A percentile compares a stretch with the other conserved stretches of the same genome.
These are phyloP conservation scores for Ogataea trehaloabstinens DNA, from an alignment of 805 yeast species.

Conservation along the genomic window DNA sequence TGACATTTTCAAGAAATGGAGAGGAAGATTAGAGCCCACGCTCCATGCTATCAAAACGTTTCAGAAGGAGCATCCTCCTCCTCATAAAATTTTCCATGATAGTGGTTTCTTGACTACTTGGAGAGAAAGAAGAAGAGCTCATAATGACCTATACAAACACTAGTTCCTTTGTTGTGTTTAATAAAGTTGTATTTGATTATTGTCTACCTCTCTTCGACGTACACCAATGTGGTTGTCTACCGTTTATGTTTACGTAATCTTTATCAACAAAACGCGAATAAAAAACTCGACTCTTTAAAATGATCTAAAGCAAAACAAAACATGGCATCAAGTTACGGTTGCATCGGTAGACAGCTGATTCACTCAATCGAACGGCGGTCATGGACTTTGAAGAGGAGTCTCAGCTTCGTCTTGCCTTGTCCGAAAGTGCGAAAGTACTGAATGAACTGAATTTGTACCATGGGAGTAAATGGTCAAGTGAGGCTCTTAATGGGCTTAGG, in stretches of 20 bases:
- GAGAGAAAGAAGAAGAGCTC: conserved; percentile 8
- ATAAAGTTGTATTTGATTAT: not conserved
- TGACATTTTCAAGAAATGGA: conserved; percentile 7
- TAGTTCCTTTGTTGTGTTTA: not conserved
- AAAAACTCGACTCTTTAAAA: no score
- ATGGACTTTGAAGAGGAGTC: conserved; percentile 30
- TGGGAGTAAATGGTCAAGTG: conserved; percentile 83
- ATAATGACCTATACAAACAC: conserved; percentile 4
- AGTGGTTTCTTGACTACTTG: conserved; percentile 8
- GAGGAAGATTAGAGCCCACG: conserved; percentile 2
- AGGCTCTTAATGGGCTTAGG: conserved; percentile 66
- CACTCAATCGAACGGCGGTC: no score
- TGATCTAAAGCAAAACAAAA: no score
- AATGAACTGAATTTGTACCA: conserved; percentile 59
- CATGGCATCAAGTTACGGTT: no score
- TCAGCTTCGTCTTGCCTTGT: conserved; percentile 28
- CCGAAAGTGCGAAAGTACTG: conserved; percentile 43
- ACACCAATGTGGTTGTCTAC: not conserved
- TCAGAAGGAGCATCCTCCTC: conserved; percentile 1
- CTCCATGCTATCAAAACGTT: not conserved
- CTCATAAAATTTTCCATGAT: conserved; percentile 4
- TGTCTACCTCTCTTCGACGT: not conserved
- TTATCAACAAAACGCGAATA: not conserved
- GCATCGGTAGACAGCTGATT: no score
- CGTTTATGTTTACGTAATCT: not conserved